Evolutionary conservation across 345 rosid species (phyloP).

Genomic region (Jatropha curcas): DNA sequence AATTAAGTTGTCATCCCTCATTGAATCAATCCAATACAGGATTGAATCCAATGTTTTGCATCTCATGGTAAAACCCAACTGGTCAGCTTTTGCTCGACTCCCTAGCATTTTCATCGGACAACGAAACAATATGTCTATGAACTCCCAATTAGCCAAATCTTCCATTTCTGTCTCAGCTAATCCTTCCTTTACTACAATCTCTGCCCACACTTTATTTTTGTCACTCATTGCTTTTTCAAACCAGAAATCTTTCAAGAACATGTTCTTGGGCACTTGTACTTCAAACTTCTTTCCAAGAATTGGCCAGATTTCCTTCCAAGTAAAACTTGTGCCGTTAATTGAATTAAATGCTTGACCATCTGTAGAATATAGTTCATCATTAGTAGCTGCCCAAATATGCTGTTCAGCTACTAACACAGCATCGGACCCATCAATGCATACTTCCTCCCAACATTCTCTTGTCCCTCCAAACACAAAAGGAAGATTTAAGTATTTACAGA

Average conservation of each 20-base stretch:
- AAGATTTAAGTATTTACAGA: constrained; percentile 62
- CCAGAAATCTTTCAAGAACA: constrained; percentile 51
- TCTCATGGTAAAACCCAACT: constrained; percentile 60
- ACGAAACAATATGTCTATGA: constrained; percentile 72
- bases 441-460: constrained; percentile 81
- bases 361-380: constrained; percentile 32
- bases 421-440: constrained; percentile 74
- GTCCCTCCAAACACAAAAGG: constrained; percentile 90
- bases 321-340: constrained; percentile 64
- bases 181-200: constrained; percentile 54
- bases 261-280: constrained; percentile 37
- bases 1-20: constrained; percentile 65
- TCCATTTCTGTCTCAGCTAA: constrained; percentile 54
- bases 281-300: constrained; percentile 59
- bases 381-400: constrained; percentile 75
- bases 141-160: constrained; percentile 82
- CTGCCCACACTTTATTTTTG: constrained; percentile 60
- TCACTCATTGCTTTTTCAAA: constrained; percentile 50
- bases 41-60: constrained; percentile 60
- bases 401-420: constrained; percentile 70
- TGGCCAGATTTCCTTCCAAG: constrained; percentile 88
- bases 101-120: constrained; percentile 70
- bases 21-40: constrained; percentile 71
- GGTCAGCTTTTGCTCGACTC: constrained; percentile 60
- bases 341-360: constrained; percentile 71